Evolutionary conservation across 371 early-diverging fungal species (phyloP), one percentile per base, ranked within the genome.

Genomic region (Mortierella sp.): DNA sequence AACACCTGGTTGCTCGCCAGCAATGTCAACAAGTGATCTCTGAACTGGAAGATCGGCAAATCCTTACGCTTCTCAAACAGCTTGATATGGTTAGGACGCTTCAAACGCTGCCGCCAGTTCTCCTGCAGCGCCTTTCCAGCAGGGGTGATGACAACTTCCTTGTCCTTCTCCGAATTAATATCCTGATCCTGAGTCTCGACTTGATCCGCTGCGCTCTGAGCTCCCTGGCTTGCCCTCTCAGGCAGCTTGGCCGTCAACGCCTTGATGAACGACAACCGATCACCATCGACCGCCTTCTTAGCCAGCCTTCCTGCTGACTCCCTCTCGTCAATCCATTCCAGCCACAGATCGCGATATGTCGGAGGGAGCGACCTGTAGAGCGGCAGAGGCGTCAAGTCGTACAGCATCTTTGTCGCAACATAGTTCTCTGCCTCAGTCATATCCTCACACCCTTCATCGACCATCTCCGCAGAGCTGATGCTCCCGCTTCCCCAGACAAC

Each of bases 281-380:
- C 88, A 2, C 75, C 79, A 71, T 89, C 88, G 16, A 79, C 48
- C 1, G 75, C 75, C 29, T 90, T 79, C 70, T 91, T 83, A n/a
- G 81, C 83, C 58, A 73, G 6, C 51, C 75, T 75, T 80, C 87
- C 79, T 6, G 82, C 86, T 43, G 75, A 79, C 75, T 87, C 91
- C 79, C 93, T 92, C 71, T 89, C 89, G 27, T 88, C 80, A 8
- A 81, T 73, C 92, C 92, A 92, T 46, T 88, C 89, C 11, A 87
- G 56, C 96, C 96, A 96, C 5, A 95, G n/a, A 29, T 95, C 93
- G 58, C 91, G 91, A 76, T 90, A 95, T 18, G 90, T 78, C 0
- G 91, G 88, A 1, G 95, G 94, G n/a, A 96, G 80, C 10, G 88
- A 83, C 24, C 91, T 88, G 74, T 94, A 91, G 10, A 92, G 51